Evolutionary conservation across 1,284 basidiomycete species (phyloP), one percentile per base, ranked within the genome.

Genomic region (Cutaneotrichosporon cavernicola): DNA sequence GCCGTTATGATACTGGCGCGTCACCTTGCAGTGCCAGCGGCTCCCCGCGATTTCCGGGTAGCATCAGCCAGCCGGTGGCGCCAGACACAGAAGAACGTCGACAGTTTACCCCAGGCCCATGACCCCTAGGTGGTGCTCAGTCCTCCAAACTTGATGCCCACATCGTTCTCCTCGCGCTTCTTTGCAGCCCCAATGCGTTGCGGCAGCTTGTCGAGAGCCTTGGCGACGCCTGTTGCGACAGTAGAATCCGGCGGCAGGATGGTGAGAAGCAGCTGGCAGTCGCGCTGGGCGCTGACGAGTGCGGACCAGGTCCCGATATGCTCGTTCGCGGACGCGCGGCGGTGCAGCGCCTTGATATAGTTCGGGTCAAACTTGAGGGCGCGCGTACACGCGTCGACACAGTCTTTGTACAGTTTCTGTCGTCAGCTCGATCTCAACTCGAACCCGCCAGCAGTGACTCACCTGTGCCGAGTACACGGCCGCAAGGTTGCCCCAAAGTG

Each of bases 281-380:
- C 65, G 38, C 58, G 63, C 65, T 94, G 86, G 9, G 92, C 91
- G 30, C 88, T 84, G 16, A 87, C 84, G 11, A 97, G 83, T 4
- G 90, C 88, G 7, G 90, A 85, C 92, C 93, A 97, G 7, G 89
- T 87, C 62, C 85, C 85, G 34, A 97, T 82, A 40, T 84, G 83
- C 68, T 94, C 91, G 75, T 94, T 97, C 2, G 90, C 90, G 26
- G 86, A 76, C 2, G 93, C 93, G 21, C 96, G 87, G 69, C 96
- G 84, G 73, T 93, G 91, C 2, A 97, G 82, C 0, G 90, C 94
- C 80, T 97, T 98, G 69, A 90, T 77, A 75, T 98, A 97, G 16
- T 81, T 77, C 10, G 92, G 90, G 72, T 95, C 90, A 73, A 97
- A 91, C 16, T 83, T 77, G 14, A 99, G 84, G 5, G 96, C 94